These are phyloP conservation scores for Backusella macrospora DNA, from an alignment of 192 early-diverging fungal genomes.

Conservation along the genomic window DNA sequence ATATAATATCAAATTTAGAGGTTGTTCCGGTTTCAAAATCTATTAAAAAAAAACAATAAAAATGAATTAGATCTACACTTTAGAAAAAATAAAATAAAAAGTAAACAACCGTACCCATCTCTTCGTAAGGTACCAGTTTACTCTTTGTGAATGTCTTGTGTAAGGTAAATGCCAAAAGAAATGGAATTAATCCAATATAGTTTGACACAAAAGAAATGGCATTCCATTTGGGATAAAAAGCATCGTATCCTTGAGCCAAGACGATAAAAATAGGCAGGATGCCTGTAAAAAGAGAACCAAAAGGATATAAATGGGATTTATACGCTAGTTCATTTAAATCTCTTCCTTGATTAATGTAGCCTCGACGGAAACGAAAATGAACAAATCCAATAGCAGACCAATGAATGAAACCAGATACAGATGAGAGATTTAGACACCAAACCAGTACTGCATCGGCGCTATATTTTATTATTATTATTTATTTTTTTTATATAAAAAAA, in stretches of 20 bases:
- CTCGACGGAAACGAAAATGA: conserved; percentile 80
- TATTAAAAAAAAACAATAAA: neutral
- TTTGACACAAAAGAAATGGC: conserved; percentile 52
- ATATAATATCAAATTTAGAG: neutral
- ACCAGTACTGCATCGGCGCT: conserved; percentile 58
- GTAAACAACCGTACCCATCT: conserved; percentile 47
- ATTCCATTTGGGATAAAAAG: conserved; percentile 57
- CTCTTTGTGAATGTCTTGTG: conserved; percentile 56
- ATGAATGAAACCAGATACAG: conserved; percentile 73
- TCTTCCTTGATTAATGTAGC: conserved; percentile 70
- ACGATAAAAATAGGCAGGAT: conserved; percentile 59
- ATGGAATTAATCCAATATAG: conserved; percentile 63
- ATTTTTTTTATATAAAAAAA: conserved; percentile 60
- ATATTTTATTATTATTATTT: conserved; percentile 77
- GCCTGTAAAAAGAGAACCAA: conserved; percentile 65
- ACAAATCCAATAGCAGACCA: conserved; percentile 77
- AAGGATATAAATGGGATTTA: conserved; percentile 64
- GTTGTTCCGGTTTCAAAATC: conserved; percentile 19
- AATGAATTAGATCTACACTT: neutral
- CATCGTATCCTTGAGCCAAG: conserved; percentile 60
- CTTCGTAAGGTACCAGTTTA: conserved; percentile 57
- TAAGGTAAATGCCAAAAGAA: conserved; percentile 55
- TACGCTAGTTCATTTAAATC: conserved; percentile 65
- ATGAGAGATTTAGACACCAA: neutral
- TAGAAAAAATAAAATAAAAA: no score